These are phyloP conservation scores for Knoxia roxburghii DNA, from an alignment of 257 asterid species.

Conservation along the genomic window DNA sequence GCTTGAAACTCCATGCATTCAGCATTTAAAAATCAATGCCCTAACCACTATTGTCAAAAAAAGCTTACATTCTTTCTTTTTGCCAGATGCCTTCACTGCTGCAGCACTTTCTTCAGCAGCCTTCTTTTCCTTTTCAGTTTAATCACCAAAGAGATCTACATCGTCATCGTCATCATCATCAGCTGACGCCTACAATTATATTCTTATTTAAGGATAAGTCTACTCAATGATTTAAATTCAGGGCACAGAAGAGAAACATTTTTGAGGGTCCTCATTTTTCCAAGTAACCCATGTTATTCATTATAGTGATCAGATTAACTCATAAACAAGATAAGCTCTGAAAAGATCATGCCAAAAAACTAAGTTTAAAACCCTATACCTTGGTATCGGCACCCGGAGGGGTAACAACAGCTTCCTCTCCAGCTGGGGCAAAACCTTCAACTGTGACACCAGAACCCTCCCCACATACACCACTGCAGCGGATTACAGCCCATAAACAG, in stretches of 20 bases:
- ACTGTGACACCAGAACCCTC: slow-evolving; percentile 60
- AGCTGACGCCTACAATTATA: slow-evolving; percentile 50
- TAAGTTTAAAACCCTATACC: slow-evolving; percentile 20
- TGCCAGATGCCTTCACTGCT: slow-evolving; percentile 68
- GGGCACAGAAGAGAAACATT: neutral
- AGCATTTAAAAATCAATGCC: neutral
- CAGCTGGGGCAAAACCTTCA: slow-evolving; percentile 45
- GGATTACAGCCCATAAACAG: no score
- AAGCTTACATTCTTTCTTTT: slow-evolving; percentile 85
- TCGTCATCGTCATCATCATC: slow-evolving; percentile 78
- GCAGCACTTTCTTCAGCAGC: slow-evolving; percentile 94
- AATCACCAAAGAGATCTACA: slow-evolving; percentile 90
- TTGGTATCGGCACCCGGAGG: slow-evolving; percentile 54
- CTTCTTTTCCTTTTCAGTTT: slow-evolving; percentile 92
- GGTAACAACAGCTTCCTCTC: slow-evolving; percentile 44
- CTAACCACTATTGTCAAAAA: neutral
- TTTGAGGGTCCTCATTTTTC: neutral
- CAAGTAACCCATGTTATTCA: neutral
- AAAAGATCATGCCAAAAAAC: neutral
- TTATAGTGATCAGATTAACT: neutral
- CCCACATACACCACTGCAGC: slow-evolving; percentile 65
- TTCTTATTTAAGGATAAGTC: neutral
- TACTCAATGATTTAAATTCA: neutral
- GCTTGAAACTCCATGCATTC: neutral
- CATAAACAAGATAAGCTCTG: neutral